Conservation (phyloP, 2,329 filamentous ascomycete genomes). For the Albifimbria verrucaria region DNA sequence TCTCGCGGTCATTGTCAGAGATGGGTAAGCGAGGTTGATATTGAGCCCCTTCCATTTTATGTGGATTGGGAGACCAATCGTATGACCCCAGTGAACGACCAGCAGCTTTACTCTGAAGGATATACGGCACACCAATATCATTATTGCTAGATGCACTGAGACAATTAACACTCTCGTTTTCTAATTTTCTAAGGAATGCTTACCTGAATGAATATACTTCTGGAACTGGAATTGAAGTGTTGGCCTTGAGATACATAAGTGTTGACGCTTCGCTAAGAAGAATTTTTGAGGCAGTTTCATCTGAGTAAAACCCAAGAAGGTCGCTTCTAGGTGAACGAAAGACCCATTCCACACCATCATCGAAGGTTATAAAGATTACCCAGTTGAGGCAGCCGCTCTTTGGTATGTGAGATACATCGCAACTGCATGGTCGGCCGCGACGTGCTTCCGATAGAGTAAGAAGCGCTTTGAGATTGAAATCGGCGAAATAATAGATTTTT, state of each 20-base stretch:
- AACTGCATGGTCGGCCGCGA: conserved; percentile 14
- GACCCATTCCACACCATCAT: conserved; percentile 17
- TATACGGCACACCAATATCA: conserved; percentile 17
- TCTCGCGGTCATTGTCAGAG: conserved; percentile 10
- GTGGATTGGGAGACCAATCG: conserved; percentile 8
- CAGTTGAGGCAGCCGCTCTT: conserved; percentile 16
- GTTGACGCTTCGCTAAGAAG: conserved; percentile 18
- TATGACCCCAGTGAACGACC: conserved; percentile 15
- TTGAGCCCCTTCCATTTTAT: conserved; percentile 6
- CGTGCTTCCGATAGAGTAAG: conserved; percentile 11
- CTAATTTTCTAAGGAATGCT: background rate
- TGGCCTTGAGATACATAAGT: conserved; percentile 10
- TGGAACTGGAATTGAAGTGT: conserved; percentile 13
- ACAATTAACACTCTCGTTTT: conserved; percentile 1
- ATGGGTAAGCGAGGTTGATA: conserved; percentile 12
- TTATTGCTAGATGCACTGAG: conserved; percentile 12
- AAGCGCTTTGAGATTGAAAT: conserved; percentile 14
- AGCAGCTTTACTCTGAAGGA: conserved; percentile 18
- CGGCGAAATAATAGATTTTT: conserved; percentile 4
- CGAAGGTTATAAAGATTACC: conserved; percentile 16
- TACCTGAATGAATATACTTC: conserved; percentile 19
- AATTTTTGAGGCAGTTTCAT: conserved; percentile 12
- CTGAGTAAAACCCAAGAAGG: conserved; percentile 2
- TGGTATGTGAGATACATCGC: conserved; percentile 8
- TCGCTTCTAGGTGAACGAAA: conserved; percentile 13